These are phyloP conservation scores for Teratosphaeria nubilosa DNA, from an alignment of 2,329 filamentous ascomycete species.

Conservation along the genomic window DNA sequence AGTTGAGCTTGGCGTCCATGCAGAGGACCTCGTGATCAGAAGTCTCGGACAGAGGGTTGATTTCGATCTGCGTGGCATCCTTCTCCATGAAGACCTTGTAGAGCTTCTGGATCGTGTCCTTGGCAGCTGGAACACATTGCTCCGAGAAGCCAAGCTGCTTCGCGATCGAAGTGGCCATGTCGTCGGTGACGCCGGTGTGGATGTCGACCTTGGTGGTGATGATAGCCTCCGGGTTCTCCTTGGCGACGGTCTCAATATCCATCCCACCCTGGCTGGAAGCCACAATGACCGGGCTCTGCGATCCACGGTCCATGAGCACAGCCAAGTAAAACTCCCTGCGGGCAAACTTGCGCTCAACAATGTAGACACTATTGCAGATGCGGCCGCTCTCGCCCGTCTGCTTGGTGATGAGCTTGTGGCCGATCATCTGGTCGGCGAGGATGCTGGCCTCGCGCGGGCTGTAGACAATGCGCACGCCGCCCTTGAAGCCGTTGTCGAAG, in stretches of 20 bases:
- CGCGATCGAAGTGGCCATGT: conserved; percentile 82
- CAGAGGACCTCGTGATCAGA: conserved; percentile 96
- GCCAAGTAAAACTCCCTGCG: conserved; percentile 98
- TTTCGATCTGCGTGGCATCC: conserved; percentile 98
- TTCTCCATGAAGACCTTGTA: conserved; percentile 98
- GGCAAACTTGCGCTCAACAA: conserved; percentile 99
- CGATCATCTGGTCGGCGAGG: conserved; percentile 99
- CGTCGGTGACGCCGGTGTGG: conserved; percentile 87
- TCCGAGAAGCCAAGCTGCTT: conserved; percentile 92
- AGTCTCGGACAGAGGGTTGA: conserved; percentile 97
- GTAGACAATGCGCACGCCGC: conserved; percentile 97
- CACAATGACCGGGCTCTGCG: conserved; percentile 88
- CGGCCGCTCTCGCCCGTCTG: conserved; percentile 91
- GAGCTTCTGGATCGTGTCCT: conserved; percentile 94
- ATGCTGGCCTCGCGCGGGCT: conserved; percentile 91
- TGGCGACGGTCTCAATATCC: conserved; percentile 97
- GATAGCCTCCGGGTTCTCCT: conserved; percentile 94
- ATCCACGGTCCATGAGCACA: conserved; percentile 91
- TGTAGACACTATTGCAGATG: conserved; percentile 95
- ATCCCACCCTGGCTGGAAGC: conserved; percentile 97
- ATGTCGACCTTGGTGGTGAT: conserved; percentile 90
- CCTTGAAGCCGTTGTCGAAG: conserved; percentile 98
- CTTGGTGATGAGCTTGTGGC: conserved; percentile 99
- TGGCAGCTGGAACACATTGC: conserved; percentile 92
- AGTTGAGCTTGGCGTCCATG: conserved; percentile 98